These are phyloP conservation scores for Toxoplasma gondii DNA, from an alignment of 169 alveolate genomes.

Conservation along the genomic window DNA sequence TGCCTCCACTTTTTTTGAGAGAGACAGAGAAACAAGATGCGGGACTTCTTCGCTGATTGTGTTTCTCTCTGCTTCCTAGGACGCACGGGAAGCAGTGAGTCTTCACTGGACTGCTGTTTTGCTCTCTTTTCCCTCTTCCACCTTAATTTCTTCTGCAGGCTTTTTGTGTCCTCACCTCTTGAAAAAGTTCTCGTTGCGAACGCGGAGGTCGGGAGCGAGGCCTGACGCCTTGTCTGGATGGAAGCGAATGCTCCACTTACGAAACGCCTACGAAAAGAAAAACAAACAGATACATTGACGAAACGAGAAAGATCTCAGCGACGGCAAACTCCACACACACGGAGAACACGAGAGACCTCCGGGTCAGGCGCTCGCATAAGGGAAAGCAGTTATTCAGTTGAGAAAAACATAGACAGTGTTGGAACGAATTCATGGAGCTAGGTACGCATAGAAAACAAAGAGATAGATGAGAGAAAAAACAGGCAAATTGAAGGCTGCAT, in stretches of 20 bases:
- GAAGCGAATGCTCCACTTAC: constrained; percentile 58
- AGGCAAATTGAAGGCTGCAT: too few relatives aligned
- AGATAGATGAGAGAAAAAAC: too few relatives aligned
- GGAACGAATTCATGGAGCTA: too few relatives aligned
- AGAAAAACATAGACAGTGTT: too few relatives aligned
- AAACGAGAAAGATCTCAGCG: background rate
- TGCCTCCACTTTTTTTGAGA: too few relatives aligned
- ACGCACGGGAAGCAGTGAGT: background rate
- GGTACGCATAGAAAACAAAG: too few relatives aligned
- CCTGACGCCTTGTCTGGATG: constrained; percentile 65
- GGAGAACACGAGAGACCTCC: background rate
- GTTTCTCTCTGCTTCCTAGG: background rate
- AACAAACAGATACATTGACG: background rate
- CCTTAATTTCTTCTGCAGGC: background rate
- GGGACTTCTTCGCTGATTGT: background rate
- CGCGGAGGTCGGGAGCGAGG: constrained; percentile 55
- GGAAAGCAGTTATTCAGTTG: too few relatives aligned
- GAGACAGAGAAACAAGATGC: background rate
- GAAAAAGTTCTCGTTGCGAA: constrained; percentile 60
- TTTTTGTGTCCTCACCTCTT: constrained; percentile 26
- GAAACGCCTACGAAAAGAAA: constrained; percentile 48
- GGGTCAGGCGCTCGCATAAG: too few relatives aligned
- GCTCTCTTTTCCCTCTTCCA: background rate
- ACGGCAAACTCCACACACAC: background rate
- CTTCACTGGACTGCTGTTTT: background rate